Conservation (phyloP, 2,329 filamentous ascomycete genomes). For the Diaporthe citri region DNA sequence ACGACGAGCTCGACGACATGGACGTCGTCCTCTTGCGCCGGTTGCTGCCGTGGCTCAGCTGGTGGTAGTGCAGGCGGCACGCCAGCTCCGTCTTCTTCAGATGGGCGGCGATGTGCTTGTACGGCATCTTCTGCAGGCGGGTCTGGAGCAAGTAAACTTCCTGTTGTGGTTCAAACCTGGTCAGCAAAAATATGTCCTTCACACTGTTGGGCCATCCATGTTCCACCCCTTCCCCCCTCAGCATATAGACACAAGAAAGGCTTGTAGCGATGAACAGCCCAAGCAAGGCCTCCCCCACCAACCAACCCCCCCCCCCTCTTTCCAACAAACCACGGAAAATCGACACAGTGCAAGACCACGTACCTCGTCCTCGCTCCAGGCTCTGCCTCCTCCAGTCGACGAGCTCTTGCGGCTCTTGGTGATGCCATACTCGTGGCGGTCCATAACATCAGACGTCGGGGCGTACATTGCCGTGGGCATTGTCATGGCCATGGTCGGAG, state of each 20-base stretch:
- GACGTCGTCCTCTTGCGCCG: conserved; percentile 83
- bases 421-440: conserved; percentile 71
- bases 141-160: conserved; percentile 88
- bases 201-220: neutral
- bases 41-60: conserved; percentile 85
- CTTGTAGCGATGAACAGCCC: no score
- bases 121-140: conserved; percentile 88
- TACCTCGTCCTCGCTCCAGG: conserved; percentile 90
- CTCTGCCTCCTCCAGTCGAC: conserved; percentile 80
- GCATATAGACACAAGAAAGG: no score
- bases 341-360: conserved; percentile 44
- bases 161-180: conserved; percentile 56
- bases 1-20: conserved; percentile 74
- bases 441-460: conserved; percentile 65
- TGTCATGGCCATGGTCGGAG: conserved; percentile 62
- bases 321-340: neutral
- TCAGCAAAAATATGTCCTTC: neutral
- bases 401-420: conserved; percentile 76
- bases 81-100: conserved; percentile 90
- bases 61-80: conserved; percentile 89
- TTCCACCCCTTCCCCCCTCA: no score
- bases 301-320: neutral
- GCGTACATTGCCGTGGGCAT: conserved; percentile 60
- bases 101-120: conserved; percentile 89
- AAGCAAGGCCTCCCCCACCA: no score